Base-by-base conservation (phyloP, 805 yeast genomes). In the Candida fluviatilis region DNA sequence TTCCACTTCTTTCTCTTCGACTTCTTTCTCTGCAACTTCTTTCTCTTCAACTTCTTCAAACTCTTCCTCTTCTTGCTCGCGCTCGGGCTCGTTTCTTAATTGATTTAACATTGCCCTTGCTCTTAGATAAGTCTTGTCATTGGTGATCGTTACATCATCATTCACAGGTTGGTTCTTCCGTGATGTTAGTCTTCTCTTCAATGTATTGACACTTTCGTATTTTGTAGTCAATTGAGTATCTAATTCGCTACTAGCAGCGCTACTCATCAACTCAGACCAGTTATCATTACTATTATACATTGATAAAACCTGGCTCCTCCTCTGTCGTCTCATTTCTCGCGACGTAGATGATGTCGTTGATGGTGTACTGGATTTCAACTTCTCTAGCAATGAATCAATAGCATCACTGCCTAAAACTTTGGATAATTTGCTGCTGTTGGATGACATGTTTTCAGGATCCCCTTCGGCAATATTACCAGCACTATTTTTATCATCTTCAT, bases 91-190 rank as follows among this genome's bases (percentile, higher is more conserved):
- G 14, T 42, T 47, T 26, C 70, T 36, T 26, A 68, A 52, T 37
- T 62, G 61, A 30, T 54, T 56, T 31, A 68, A 55, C 72, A 68
- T 66, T 1, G 61, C 58, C 41, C 64, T 70, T 0, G 73, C 70
- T 36, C 74, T 45, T 14, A 63, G 48, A 57, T 65, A 53, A 2
- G 60, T 41, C 31, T 51, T 49, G 39, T 66, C 69, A 3, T 48
- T 40, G 31, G 47, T 50, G 16, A 34, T 28, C 16, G 37, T 27
- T 18, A 15, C 31, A 17, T 17, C n/a, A 7, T 38, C 36, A 3
- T 31, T 32, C 12, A 39, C 48, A 6, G 45, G 8, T 10, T 41
- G 39, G 25, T 51, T 54, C 37, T 51, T 56, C 34, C 73, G 43
- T 4, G 58, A 51, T 4, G 71, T 64, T 57, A 68, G 44, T 40